phyloP scores from a whole-genome alignment of 768 basidiomycete species.

The Suillus ampliporus region DNA sequence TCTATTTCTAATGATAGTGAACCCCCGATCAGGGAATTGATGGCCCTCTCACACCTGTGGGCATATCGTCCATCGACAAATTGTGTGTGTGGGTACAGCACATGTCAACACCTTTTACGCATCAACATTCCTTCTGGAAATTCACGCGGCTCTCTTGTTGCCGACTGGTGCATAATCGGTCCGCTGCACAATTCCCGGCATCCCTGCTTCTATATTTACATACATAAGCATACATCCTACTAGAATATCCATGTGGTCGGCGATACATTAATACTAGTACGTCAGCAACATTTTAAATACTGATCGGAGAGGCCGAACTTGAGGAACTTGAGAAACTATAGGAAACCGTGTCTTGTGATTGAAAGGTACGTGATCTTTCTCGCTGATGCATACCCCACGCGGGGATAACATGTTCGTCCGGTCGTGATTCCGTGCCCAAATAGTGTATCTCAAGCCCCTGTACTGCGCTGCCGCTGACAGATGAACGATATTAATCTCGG shows the following conservation, averaged over 20 bases:
- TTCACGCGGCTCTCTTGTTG: neutral
- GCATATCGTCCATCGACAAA: neutral
- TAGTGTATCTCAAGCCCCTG: neutral
- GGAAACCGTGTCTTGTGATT: neutral
- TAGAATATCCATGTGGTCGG: neutral
- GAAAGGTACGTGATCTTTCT: neutral
- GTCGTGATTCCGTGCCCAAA: no score
- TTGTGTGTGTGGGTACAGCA: neutral
- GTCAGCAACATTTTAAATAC: no score
- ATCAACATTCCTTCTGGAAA: neutral
- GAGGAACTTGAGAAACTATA: neutral
- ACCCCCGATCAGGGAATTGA: neutral
- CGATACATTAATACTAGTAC: neutral
- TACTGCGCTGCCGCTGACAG: neutral
- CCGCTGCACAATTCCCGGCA: neutral
- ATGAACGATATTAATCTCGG: neutral
- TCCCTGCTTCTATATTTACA: neutral
- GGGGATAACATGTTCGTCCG: neutral
- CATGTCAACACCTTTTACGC: neutral
- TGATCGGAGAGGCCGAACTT: neutral
- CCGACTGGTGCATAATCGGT: neutral
- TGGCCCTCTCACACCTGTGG: neutral
- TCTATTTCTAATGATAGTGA: neutral
- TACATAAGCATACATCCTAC: no score
- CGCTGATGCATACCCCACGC: neutral